phyloP scores from a whole-genome alignment of 768 basidiomycete species.

The Trametes cubensis region DNA sequence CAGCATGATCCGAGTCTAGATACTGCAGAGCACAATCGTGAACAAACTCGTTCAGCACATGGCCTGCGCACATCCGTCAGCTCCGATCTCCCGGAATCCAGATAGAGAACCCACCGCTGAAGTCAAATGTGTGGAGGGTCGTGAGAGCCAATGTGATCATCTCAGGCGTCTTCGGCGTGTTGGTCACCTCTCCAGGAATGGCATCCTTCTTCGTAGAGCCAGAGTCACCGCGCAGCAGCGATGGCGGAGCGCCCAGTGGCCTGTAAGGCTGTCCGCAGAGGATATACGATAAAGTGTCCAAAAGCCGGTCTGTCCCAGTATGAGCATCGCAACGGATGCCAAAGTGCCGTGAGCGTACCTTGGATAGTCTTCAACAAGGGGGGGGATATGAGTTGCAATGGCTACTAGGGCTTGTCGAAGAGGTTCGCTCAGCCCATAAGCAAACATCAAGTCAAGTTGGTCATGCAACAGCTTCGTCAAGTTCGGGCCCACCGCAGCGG shows the following conservation, averaged over 20 bases:
- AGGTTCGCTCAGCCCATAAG: slow-evolving; percentile 89
- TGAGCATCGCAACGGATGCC: neutral
- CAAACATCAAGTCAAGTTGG: slow-evolving; percentile 95
- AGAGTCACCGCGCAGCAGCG: slow-evolving; percentile 57
- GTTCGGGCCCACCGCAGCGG: slow-evolving; percentile 92
- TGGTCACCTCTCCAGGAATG: slow-evolving; percentile 1
- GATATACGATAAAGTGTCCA: slow-evolving; percentile 81
- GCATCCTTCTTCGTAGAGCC: slow-evolving; percentile 50
- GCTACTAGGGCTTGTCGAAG: slow-evolving; percentile 81
- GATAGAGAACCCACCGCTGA: slow-evolving; percentile 63
- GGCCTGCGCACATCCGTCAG: slow-evolving; percentile 52
- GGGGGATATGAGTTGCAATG: slow-evolving; percentile 84
- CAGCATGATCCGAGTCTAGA: slow-evolving; percentile 87
- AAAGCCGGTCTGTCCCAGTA: slow-evolving; percentile 68
- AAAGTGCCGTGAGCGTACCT: slow-evolving; percentile 48
- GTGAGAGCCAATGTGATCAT: slow-evolving; percentile 79
- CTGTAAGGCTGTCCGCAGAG: slow-evolving; percentile 85
- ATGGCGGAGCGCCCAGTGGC: slow-evolving; percentile 81
- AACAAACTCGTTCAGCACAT: slow-evolving; percentile 94
- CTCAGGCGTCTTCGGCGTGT: slow-evolving; percentile 58
- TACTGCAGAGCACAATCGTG: slow-evolving; percentile 90
- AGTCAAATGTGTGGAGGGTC: slow-evolving; percentile 91
- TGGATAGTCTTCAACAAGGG: slow-evolving; percentile 92
- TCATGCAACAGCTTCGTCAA: slow-evolving; percentile 95
- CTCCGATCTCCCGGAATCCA: neutral